Conservation (phyloP, 2,329 filamentous ascomycete genomes). For the Verticillium isaacii region DNA sequence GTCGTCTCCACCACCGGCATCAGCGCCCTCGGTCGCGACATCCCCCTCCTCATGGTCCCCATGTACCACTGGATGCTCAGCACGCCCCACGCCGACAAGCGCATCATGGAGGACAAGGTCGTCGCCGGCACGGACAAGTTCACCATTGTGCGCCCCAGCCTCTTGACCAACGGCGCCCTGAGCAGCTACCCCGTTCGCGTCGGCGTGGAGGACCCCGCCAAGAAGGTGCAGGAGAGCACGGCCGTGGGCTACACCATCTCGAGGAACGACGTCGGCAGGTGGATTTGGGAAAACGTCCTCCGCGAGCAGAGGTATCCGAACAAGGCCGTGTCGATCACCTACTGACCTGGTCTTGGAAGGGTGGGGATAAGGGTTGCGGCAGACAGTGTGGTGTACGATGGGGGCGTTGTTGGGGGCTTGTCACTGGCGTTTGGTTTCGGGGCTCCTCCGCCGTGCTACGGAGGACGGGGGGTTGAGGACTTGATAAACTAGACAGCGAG, state of each 20-base stretch:
- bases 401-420: too few relatives aligned
- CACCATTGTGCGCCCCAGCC: slow-evolving; percentile 31
- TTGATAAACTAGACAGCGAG: background rate
- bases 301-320: slow-evolving; percentile 20
- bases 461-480: background rate
- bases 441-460: background rate
- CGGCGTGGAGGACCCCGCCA: slow-evolving; percentile 32
- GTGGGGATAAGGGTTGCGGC: background rate
- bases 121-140: slow-evolving; percentile 24
- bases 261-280: slow-evolving; percentile 41
- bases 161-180: slow-evolving; percentile 25
- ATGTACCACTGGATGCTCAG: slow-evolving; percentile 36
- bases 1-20: slow-evolving; percentile 36
- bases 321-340: slow-evolving; percentile 32
- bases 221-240: slow-evolving; percentile 21
- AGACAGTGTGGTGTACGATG: background rate
- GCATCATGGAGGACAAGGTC: slow-evolving; percentile 33
- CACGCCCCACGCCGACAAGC: slow-evolving; percentile 43
- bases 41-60: slow-evolving; percentile 35
- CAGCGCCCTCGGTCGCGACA: slow-evolving; percentile 28
- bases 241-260: slow-evolving; percentile 43
- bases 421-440: background rate
- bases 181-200: slow-evolving; percentile 24
- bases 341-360: slow-evolving; percentile 12
- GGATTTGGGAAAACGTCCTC: slow-evolving; percentile 38